Conservation (phyloP, 805 yeast species). For the Debaryomyces tyrocola region DNA sequence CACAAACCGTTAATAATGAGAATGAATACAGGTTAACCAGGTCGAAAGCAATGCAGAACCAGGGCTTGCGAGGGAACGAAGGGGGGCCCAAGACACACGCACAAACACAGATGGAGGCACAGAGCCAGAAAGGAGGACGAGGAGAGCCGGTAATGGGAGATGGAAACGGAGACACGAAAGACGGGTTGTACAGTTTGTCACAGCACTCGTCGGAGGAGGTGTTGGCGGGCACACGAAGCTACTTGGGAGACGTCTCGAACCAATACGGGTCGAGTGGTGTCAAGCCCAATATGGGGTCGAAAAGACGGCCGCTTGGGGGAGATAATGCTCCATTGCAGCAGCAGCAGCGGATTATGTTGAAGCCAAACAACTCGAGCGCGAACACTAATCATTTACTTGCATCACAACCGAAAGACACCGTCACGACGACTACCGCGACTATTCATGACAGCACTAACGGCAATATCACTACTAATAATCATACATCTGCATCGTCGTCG, state of each 20-base stretch:
- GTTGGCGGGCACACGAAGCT: slow-evolving; percentile 19
- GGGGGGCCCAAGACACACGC: not conserved
- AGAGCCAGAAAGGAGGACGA: not conserved
- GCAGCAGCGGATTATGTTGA: slow-evolving; percentile 7
- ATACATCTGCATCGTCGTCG: slow-evolving; percentile 2
- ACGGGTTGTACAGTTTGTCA: not conserved
- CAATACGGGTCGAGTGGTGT: slow-evolving; percentile 25
- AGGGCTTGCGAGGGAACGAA: not conserved
- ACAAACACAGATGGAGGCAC: not conserved
- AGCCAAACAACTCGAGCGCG: slow-evolving; percentile 4
- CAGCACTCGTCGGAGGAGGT: slow-evolving; percentile 7
- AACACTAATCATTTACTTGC: slow-evolving; percentile 6
- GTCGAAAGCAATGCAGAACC: slow-evolving; percentile 19
- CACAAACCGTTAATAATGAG: slow-evolving; percentile 32
- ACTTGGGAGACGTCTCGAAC: slow-evolving; percentile 40
- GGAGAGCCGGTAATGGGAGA: not conserved
- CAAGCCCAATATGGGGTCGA: slow-evolving; percentile 3
- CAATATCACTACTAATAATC: slow-evolving; percentile 3
- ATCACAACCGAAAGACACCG: slow-evolving; percentile 5
- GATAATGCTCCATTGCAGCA: slow-evolving; percentile 31
- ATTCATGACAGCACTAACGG: slow-evolving; percentile 1
- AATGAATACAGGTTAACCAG: slow-evolving; percentile 38
- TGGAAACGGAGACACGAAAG: not conserved
- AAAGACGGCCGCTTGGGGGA: slow-evolving; percentile 36
- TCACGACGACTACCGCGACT: not conserved